These are phyloP conservation scores for Aspergillus oerlinghausenensis DNA, from an alignment of 2,329 filamentous ascomycete genomes.

Conservation along the genomic window DNA sequence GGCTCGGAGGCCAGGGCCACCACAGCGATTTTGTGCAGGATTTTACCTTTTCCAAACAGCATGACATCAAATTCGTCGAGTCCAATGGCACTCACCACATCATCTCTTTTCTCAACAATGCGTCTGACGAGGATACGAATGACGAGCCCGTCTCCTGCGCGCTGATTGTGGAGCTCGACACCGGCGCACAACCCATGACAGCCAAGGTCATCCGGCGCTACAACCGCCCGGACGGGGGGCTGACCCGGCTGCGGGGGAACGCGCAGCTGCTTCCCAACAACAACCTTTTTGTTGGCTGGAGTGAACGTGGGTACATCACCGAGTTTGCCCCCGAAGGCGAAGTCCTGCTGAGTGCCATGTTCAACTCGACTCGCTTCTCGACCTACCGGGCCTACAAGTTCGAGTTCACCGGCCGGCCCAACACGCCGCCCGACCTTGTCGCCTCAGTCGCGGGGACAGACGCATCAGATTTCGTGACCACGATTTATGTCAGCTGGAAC, in stretches of 20 bases:
- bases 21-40: constrained; percentile 25
- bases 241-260: constrained; percentile 32
- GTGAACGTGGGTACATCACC: constrained; percentile 29
- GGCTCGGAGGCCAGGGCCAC: constrained; percentile 30
- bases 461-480: constrained; percentile 22
- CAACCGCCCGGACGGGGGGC: constrained; percentile 27
- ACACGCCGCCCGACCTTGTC: constrained; percentile 25
- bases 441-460: constrained; percentile 26
- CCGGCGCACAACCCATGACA: constrained; percentile 20
- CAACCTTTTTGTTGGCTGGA: constrained; percentile 36
- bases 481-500: constrained; percentile 33
- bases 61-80: constrained; percentile 32
- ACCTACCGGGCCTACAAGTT: constrained; percentile 40
- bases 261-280: constrained; percentile 30
- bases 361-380: constrained; percentile 27
- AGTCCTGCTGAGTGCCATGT: constrained; percentile 29
- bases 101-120: constrained; percentile 33
- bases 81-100: constrained; percentile 26
- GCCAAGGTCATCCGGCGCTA: constrained; percentile 25
- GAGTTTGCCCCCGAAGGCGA: constrained; percentile 28
- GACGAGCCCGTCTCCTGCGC: constrained; percentile 26
- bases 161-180: constrained; percentile 27
- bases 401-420: constrained; percentile 30
- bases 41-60: constrained; percentile 34
- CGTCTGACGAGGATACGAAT: constrained; percentile 24